Conservation (phyloP, 2,329 filamentous ascomycete genomes). For the Ophiostoma ulmi region DNA sequence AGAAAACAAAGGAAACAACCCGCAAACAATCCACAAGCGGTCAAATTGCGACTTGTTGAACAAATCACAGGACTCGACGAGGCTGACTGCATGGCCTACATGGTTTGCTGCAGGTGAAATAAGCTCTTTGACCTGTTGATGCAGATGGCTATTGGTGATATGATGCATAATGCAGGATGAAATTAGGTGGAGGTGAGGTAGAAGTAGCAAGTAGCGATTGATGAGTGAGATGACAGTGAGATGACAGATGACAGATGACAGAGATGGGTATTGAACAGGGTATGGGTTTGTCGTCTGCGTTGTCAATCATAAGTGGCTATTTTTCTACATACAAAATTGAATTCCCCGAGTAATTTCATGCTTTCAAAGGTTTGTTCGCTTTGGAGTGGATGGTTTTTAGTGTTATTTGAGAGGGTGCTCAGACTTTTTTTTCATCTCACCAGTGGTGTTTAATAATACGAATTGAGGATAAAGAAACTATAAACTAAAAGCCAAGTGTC, state of each 20-base stretch:
- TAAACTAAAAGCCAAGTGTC: too few relatives aligned
- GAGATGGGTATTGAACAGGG: background rate
- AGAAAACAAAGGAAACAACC: background rate
- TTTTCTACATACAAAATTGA: background rate
- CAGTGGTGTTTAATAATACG: background rate
- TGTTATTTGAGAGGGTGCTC: background rate
- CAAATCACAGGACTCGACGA: background rate
- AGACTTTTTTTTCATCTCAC: background rate
- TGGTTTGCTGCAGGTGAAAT: slow-evolving; percentile 5
- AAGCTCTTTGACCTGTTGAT: slow-evolving; percentile 1
- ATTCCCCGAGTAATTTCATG: slow-evolving; percentile 3
- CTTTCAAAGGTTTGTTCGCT: background rate
- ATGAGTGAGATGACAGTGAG: background rate
- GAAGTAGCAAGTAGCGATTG: background rate
- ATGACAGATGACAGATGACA: background rate
- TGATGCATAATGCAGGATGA: slow-evolving; percentile 3
- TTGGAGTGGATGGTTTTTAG: background rate
- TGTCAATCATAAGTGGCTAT: background rate
- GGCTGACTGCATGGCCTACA: background rate
- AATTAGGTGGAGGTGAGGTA: background rate
- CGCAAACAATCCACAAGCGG: background rate
- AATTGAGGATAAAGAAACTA: background rate
- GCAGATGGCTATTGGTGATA: background rate
- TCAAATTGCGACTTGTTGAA: background rate
- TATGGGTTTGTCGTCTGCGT: background rate